Conservation (phyloP, 2,329 filamentous ascomycete genomes). For the Trichoderma sp. region DNA sequence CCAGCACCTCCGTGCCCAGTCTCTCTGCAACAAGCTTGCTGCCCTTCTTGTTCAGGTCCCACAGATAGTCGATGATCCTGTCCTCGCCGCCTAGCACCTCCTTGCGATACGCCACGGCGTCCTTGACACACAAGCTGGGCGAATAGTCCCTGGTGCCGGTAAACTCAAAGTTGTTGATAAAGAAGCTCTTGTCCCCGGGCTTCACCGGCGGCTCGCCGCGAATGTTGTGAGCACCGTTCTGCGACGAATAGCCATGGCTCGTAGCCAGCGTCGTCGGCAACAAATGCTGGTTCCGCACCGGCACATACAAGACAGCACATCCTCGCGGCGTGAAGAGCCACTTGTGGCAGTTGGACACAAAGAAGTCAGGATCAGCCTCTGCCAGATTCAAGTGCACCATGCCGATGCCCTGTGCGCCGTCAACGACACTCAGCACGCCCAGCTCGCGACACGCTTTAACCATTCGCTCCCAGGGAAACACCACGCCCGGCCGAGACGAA, state of each 20-base stretch:
- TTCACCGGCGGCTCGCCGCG: slow-evolving; percentile 31
- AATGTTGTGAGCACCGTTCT: slow-evolving; percentile 11
- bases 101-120: slow-evolving; percentile 67
- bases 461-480: slow-evolving; percentile 73
- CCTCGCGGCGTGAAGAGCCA: slow-evolving; percentile 82
- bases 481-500: slow-evolving; percentile 71
- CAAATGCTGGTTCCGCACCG: slow-evolving; percentile 68
- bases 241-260: slow-evolving; percentile 69
- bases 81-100: slow-evolving; percentile 71
- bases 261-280: slow-evolving; percentile 75
- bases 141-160: slow-evolving; percentile 71
- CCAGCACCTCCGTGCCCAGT: slow-evolving; percentile 68
- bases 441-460: slow-evolving; percentile 61
- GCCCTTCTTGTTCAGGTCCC: slow-evolving; percentile 60
- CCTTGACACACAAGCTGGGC: slow-evolving; percentile 68
- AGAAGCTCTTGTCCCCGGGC: slow-evolving; percentile 51
- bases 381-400: slow-evolving; percentile 69
- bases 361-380: slow-evolving; percentile 74
- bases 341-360: slow-evolving; percentile 84
- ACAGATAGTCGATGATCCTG: slow-evolving; percentile 61
- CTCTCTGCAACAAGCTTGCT: slow-evolving; percentile 57
- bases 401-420: slow-evolving; percentile 82
- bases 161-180: slow-evolving; percentile 70
- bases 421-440: slow-evolving; percentile 69
- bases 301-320: slow-evolving; percentile 78